A percentile compares a stretch with the other conserved stretches of the same genome.
These are phyloP conservation scores for Boletus rufocinnamomeus DNA, from an alignment of 768 basidiomycete species.

Conservation along the genomic window DNA sequence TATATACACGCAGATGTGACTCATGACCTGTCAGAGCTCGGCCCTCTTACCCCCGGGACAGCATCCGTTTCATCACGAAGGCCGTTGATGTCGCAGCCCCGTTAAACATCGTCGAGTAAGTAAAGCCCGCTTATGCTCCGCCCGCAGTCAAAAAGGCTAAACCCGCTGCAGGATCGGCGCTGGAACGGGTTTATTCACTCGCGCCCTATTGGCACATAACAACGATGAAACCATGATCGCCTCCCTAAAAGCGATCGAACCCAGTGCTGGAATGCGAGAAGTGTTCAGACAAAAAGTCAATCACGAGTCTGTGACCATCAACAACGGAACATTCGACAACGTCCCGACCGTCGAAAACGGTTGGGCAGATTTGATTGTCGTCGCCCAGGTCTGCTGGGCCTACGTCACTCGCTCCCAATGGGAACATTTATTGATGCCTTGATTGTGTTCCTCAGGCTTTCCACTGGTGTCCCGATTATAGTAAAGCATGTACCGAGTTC, in stretches of 20 bases:
- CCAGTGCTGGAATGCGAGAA: constrained; percentile 83
- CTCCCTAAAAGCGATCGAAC: constrained; percentile 73
- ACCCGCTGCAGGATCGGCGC: constrained; percentile 63
- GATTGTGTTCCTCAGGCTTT: constrained; percentile 59
- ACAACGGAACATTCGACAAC: constrained; percentile 71
- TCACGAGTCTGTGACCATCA: constrained; percentile 53
- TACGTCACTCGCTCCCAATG: neutral
- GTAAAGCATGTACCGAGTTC: constrained; percentile 72
- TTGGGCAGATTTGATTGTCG: constrained; percentile 77
- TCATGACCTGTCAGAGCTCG: constrained; percentile 54
- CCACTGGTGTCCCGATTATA: constrained; percentile 90
- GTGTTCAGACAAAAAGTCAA: constrained; percentile 58
- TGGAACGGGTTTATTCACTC: constrained; percentile 89
- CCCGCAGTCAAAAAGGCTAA: neutral
- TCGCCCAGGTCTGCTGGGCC: constrained; percentile 61
- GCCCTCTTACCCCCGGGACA: constrained; percentile 75
- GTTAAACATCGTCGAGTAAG: constrained; percentile 73
- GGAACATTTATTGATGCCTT: constrained; percentile 8
- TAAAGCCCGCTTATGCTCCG: neutral
- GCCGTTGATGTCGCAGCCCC: constrained; percentile 41
- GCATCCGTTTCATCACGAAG: constrained; percentile 60
- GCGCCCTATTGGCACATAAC: constrained; percentile 69
- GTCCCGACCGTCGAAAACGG: constrained; percentile 55
- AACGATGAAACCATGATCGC: constrained; percentile 53
- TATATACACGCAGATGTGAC: neutral